Conservation (phyloP, 129 eudicot genomes). For the Smallanthus sonchifolius region DNA sequence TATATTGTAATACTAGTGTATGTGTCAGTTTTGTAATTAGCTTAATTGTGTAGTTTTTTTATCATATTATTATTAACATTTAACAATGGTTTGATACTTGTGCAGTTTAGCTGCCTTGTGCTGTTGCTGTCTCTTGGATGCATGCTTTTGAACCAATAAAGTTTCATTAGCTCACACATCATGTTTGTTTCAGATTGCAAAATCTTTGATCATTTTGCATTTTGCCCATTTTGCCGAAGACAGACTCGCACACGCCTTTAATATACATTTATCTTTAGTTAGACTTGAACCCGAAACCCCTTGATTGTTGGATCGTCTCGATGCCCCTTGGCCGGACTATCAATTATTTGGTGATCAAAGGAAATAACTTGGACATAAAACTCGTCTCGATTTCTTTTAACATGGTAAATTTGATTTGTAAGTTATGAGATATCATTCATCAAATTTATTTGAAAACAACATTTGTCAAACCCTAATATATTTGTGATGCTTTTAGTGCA, state of each 20-base stretch:
- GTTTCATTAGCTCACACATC: not conserved
- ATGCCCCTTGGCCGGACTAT: not conserved
- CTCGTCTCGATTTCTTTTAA: not conserved
- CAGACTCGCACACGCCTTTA: not conserved
- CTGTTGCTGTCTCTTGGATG: constrained; percentile 82
- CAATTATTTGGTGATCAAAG: not conserved
- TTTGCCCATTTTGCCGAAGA: not conserved
- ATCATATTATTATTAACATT: not conserved
- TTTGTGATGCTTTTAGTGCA: no score
- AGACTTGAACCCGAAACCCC: not conserved
- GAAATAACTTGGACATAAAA: constrained; percentile 10
- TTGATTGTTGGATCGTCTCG: not conserved
- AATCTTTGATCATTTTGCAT: not conserved
- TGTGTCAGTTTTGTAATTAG: not conserved
- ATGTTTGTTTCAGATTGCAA: not conserved
- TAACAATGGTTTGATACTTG: constrained; percentile 3
- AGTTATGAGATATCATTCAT: not conserved
- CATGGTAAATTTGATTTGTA: not conserved
- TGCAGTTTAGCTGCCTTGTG: constrained; percentile 85
- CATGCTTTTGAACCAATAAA: constrained; percentile 46
- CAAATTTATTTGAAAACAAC: not conserved
- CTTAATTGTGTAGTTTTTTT: not conserved
- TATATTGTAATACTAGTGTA: not conserved
- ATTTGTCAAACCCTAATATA: not conserved
- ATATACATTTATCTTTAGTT: not conserved